phyloP scores from a whole-genome alignment of 2,329 filamentous ascomycete species.

The Bipolaris bicolor region DNA sequence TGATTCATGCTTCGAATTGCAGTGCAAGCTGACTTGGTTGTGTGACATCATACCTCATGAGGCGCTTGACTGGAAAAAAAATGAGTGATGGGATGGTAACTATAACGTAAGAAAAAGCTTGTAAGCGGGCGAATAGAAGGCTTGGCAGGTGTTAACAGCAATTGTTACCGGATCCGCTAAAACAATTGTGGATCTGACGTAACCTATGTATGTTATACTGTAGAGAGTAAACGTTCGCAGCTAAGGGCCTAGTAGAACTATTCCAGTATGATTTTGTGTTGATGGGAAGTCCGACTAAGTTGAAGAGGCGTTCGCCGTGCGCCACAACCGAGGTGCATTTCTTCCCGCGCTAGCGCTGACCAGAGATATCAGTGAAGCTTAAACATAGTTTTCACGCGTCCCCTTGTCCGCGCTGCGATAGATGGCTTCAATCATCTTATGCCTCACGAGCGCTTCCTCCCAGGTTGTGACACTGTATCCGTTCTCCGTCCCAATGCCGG shows the following conservation, averaged over 20 bases:
- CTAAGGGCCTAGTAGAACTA: too few relatives aligned
- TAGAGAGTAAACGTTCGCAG: too few relatives aligned
- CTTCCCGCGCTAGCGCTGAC: neutral
- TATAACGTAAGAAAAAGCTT: conserved; percentile 17
- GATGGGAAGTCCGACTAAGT: too few relatives aligned
- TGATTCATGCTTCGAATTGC: neutral
- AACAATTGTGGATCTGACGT: too few relatives aligned
- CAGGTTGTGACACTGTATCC: conserved; percentile 38
- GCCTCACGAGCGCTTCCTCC: conserved; percentile 43
- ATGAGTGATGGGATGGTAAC: neutral
- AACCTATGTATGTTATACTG: too few relatives aligned
- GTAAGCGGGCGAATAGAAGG: conserved; percentile 6
- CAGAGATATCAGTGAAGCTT: neutral
- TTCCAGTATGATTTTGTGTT: too few relatives aligned
- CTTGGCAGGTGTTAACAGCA: neutral
- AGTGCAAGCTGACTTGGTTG: neutral
- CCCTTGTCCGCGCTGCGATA: conserved; percentile 42
- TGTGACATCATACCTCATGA: conserved; percentile 11
- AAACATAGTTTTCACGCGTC: conserved; percentile 39
- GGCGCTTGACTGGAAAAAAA: conserved; percentile 4
- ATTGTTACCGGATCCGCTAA: too few relatives aligned
- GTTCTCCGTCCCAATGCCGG: conserved; percentile 39
- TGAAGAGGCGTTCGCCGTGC: neutral
- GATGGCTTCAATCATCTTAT: conserved; percentile 47
- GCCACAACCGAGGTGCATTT: neutral